phyloP scores from a whole-genome alignment of 352 stramenopile genomes.

The Pythium vanterpoolii region DNA sequence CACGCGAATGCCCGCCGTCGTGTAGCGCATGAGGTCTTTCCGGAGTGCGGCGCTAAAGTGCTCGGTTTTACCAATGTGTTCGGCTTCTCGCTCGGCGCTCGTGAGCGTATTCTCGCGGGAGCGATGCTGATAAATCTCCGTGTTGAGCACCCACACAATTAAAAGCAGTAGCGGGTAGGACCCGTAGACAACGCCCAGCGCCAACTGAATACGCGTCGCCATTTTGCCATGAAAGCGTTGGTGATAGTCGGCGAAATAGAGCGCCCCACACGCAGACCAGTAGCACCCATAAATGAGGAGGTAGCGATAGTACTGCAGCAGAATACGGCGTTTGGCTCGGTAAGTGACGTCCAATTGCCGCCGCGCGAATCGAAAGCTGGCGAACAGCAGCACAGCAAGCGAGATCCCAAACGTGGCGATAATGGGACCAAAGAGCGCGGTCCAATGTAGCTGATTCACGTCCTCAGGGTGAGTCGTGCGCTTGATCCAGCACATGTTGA shows the following conservation, averaged over 20 bases:
- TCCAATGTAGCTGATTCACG: conserved; percentile 65
- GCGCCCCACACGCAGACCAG: conserved; percentile 55
- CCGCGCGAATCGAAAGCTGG: conserved; percentile 81
- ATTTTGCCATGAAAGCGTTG: conserved; percentile 57
- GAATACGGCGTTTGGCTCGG: conserved; percentile 70
- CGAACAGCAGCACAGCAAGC: conserved; percentile 71
- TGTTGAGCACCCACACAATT: conserved; percentile 81
- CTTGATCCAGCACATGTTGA: conserved; percentile 80
- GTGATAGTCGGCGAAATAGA: conserved; percentile 78
- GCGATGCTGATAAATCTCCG: conserved; percentile 76
- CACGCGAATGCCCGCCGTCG: conserved; percentile 75
- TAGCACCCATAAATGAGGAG: conserved; percentile 68
- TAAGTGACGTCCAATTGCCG: conserved; percentile 84
- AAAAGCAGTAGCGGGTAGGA: conserved; percentile 69
- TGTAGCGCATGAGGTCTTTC: conserved; percentile 87
- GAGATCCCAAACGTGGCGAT: conserved; percentile 52
- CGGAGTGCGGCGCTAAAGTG: conserved; percentile 76
- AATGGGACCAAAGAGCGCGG: conserved; percentile 58
- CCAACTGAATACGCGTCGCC: conserved; percentile 54
- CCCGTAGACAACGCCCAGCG: conserved; percentile 65
- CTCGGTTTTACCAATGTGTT: conserved; percentile 45
- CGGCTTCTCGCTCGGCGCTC: conserved; percentile 43
- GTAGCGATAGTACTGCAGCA: conserved; percentile 87
- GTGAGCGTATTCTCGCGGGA: conserved; percentile 67
- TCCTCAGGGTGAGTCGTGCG: conserved; percentile 36